Conservation (phyloP, 2,329 filamentous ascomycete genomes). For the Sporothrix pseudoabietina region DNA sequence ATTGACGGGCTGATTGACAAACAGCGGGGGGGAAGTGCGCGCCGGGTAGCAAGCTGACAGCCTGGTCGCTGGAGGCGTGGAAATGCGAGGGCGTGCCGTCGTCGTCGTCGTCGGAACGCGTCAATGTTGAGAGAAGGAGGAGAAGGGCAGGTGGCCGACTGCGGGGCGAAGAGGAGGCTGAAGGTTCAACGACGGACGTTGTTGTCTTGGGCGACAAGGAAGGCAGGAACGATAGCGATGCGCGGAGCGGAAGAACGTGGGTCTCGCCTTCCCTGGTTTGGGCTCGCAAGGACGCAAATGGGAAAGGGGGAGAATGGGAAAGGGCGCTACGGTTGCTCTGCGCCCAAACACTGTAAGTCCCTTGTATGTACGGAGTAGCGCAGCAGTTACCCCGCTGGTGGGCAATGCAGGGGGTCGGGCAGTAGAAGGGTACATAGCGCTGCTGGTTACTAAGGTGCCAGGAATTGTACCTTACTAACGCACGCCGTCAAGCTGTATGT, state of each 20-base stretch:
- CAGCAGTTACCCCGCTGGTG: constrained; percentile 25
- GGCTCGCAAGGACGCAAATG: not conserved
- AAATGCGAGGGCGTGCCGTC: not conserved
- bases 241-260: constrained; percentile 29
- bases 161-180: not conserved
- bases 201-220: constrained; percentile 24
- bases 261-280: constrained; percentile 15
- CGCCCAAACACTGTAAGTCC: not conserved
- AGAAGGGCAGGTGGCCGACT: not conserved
- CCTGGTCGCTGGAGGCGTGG: not conserved
- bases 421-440: not conserved
- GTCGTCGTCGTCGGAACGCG: not conserved
- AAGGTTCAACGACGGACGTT: not conserved
- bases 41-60: constrained; percentile 8
- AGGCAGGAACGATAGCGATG: constrained; percentile 26
- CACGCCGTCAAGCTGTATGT: not conserved
- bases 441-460: not conserved
- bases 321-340: constrained; percentile 18
- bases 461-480: not conserved
- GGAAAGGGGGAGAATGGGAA: not conserved
- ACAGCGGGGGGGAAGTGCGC: not conserved
- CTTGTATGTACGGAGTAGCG: not conserved
- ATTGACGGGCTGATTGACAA: not conserved
- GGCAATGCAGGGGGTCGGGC: constrained; percentile 6
- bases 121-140: not conserved